Evolutionary conservation across 495 filamentous ascomycete species (phyloP).

Genomic region (Melanomma pulvis-pyrius): DNA sequence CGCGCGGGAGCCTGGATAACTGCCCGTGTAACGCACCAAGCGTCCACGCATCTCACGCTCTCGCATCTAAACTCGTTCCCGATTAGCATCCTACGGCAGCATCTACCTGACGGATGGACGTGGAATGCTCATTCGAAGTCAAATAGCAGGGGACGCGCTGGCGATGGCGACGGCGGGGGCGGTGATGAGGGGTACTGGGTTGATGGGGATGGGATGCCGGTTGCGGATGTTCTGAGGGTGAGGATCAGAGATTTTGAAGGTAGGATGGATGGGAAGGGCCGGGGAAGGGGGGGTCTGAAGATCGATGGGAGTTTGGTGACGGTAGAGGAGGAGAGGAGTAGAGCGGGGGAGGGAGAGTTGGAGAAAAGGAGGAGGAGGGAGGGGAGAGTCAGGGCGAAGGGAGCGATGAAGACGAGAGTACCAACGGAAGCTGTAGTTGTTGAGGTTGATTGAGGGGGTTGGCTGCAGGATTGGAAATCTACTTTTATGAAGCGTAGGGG

Average conservation of each 20-base stretch:
- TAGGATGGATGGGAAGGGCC: slow-evolving; percentile 57
- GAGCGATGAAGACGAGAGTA: background rate
- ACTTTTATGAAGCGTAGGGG: no score
- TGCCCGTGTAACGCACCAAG: slow-evolving; percentile 71
- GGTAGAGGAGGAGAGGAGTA: slow-evolving; percentile 36
- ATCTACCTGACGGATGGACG: slow-evolving; percentile 68
- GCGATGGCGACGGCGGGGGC: slow-evolving; percentile 17
- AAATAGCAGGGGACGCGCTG: slow-evolving; percentile 27
- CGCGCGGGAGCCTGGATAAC: slow-evolving; percentile 56
- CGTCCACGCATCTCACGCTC: slow-evolving; percentile 70
- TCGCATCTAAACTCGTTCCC: slow-evolving; percentile 77
- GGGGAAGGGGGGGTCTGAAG: slow-evolving; percentile 63
- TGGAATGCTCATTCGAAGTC: slow-evolving; percentile 48
- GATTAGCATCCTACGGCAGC: slow-evolving; percentile 66
- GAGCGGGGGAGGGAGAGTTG: slow-evolving; percentile 2
- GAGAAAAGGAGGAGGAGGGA: slow-evolving; percentile 17
- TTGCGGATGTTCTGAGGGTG: slow-evolving; percentile 64
- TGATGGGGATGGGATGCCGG: slow-evolving; percentile 62
- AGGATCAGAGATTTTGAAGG: slow-evolving; percentile 65
- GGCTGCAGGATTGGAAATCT: background rate
- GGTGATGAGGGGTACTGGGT: slow-evolving; percentile 61
- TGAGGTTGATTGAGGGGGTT: background rate
- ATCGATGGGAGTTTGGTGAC: slow-evolving; percentile 71
- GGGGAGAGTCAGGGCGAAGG: slow-evolving; percentile 1
- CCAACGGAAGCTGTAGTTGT: background rate